Conservation (phyloP, 805 yeast species). For the Lipomyces yamadae region DNA sequence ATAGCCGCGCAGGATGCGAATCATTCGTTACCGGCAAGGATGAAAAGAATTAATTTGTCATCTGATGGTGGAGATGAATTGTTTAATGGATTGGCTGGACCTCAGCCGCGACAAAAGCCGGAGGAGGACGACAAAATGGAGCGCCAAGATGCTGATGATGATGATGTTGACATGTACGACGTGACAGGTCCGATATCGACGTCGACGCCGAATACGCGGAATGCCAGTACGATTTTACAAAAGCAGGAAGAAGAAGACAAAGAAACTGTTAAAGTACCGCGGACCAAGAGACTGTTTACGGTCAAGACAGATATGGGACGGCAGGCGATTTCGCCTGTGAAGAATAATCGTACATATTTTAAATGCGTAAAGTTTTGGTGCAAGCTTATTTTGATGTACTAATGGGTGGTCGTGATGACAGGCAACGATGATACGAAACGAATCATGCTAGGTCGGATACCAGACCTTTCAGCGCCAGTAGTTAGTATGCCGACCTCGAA, state of each 20-base stretch:
- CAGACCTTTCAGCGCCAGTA: background rate
- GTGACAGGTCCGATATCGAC: background rate
- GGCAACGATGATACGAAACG: background rate
- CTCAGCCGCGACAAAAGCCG: too few species aligned
- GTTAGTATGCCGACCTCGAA: too few species aligned
- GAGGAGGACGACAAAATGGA: background rate
- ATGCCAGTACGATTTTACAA: background rate
- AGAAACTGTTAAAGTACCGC: background rate
- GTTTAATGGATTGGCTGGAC: background rate
- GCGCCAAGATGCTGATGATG: too few species aligned
- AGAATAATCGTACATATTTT: conserved; percentile 6
- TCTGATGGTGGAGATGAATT: background rate
- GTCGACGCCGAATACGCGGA: conserved; percentile 5
- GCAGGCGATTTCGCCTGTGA: conserved; percentile 5
- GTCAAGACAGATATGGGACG: background rate
- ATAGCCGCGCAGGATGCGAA: too few species aligned
- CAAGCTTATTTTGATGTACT: background rate
- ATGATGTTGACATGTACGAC: background rate
- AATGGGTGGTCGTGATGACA: background rate
- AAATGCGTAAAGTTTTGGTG: background rate
- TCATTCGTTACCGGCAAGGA: background rate
- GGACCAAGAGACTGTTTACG: background rate
- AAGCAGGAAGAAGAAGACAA: background rate
- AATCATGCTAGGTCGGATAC: background rate
- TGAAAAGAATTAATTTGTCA: background rate